Percentiles rank a stretch among this genome's conserved stretches.
Conservation (phyloP, 2,329 filamentous ascomycete genomes). For the Amphichorda felina region DNA sequence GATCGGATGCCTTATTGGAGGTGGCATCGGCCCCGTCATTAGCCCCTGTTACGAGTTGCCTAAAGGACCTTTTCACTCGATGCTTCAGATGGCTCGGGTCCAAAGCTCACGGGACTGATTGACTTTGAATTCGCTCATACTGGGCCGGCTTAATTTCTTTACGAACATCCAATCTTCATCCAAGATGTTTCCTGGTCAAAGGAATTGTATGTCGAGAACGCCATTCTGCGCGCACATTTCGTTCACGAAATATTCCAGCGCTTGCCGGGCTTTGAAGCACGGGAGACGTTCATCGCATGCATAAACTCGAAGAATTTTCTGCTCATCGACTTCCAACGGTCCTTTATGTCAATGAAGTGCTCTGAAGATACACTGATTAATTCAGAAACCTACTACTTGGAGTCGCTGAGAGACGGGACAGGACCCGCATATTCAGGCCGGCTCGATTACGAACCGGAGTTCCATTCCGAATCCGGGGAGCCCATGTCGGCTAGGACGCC, state of each 20-base stretch:
- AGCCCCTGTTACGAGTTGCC: too few species aligned
- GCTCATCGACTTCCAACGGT: neutral
- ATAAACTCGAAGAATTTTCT: neutral
- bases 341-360: neutral
- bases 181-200: conserved; percentile 1
- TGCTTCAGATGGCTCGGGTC: too few species aligned
- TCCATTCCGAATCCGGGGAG: too few species aligned
- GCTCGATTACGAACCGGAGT: too few species aligned
- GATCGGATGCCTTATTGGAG: neutral
- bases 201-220: neutral
- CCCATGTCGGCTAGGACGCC: neutral
- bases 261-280: neutral
- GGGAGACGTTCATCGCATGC: neutral
- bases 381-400: neutral
- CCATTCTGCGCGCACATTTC: neutral
- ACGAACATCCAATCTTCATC: neutral
- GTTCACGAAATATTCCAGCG: neutral
- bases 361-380: neutral
- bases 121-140: neutral
- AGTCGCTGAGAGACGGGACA: too few species aligned
- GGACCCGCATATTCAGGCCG: too few species aligned
- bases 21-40: too few species aligned
- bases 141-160: neutral
- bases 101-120: neutral
- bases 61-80: too few species aligned